Evolutionary conservation across 192 early-diverging fungal genomes (phyloP).

Genomic region (Coemansia sp.): DNA sequence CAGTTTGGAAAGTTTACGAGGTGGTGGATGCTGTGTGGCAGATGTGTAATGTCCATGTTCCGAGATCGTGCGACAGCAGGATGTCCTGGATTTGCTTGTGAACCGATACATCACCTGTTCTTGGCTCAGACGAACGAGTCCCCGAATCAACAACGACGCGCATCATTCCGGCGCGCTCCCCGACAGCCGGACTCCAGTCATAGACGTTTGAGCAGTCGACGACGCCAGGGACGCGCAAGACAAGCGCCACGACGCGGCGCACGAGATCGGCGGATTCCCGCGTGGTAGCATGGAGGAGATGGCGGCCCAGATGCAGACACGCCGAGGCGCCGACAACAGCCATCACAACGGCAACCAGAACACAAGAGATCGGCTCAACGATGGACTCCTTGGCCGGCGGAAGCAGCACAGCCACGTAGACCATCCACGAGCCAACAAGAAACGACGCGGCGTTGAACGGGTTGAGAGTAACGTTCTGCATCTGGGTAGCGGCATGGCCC

Average conservation of each 20-base stretch:
- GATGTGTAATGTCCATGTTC: slow-evolving; percentile 24
- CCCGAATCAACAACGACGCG: slow-evolving; percentile 16
- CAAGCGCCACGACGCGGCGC: slow-evolving; percentile 13
- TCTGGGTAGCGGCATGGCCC: slow-evolving; percentile 8
- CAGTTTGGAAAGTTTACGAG: background rate
- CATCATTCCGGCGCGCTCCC: slow-evolving; percentile 10
- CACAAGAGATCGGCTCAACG: slow-evolving; percentile 42
- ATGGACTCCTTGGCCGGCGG: slow-evolving; percentile 23
- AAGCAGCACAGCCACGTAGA: slow-evolving; percentile 16
- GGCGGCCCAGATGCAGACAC: slow-evolving; percentile 26
- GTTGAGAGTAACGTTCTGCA: slow-evolving; percentile 35
- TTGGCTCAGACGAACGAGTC: background rate
- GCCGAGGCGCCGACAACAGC: slow-evolving; percentile 28
- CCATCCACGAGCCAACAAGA: slow-evolving; percentile 31
- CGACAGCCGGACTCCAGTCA: slow-evolving; percentile 30
- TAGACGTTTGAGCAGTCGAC: slow-evolving; percentile 18
- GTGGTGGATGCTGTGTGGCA: background rate
- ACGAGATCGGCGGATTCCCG: background rate
- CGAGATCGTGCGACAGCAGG: slow-evolving; percentile 12
- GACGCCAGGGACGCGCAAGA: slow-evolving; percentile 28
- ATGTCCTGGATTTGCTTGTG: slow-evolving; percentile 21
- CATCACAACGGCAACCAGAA: slow-evolving; percentile 30
- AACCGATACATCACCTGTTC: background rate
- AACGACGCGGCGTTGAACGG: slow-evolving; percentile 40
- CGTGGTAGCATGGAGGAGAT: slow-evolving; percentile 26